phyloP scores from a whole-genome alignment of 768 basidiomycete species.

The Kwoniella newhampshirensis region DNA sequence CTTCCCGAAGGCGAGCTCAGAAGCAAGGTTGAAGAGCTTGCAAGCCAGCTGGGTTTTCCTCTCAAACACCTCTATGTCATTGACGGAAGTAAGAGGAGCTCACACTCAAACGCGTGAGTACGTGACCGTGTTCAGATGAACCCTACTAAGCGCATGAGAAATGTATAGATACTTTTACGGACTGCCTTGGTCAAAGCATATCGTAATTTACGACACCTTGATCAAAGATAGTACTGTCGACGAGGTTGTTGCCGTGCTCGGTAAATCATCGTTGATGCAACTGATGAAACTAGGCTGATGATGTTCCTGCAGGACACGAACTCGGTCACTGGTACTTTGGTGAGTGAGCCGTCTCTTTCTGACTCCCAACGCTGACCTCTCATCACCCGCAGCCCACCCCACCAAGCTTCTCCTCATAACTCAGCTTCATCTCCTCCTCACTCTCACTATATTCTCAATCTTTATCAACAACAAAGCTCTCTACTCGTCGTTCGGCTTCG shows the following conservation, averaged over 20 bases:
- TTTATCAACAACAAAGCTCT: slow-evolving; percentile 54
- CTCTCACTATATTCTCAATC: slow-evolving; percentile 56
- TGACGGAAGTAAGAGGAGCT: slow-evolving; percentile 91
- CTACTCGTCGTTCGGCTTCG: slow-evolving; percentile 52
- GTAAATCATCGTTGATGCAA: slow-evolving; percentile 29
- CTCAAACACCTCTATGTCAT: slow-evolving; percentile 93
- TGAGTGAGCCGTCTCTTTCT: slow-evolving; percentile 16
- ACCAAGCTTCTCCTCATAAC: slow-evolving; percentile 82
- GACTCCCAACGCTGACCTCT: slow-evolving; percentile 3
- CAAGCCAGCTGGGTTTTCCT: slow-evolving; percentile 82
- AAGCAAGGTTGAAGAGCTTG: slow-evolving; percentile 71
- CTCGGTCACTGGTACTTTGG: slow-evolving; percentile 92
- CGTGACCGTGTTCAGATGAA: not conserved
- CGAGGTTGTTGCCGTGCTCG: slow-evolving; percentile 95
- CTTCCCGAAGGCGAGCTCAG: slow-evolving; percentile 75
- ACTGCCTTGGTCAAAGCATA: slow-evolving; percentile 67
- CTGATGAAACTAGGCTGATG: not conserved
- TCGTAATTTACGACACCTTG: slow-evolving; percentile 94
- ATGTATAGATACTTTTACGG: slow-evolving; percentile 84
- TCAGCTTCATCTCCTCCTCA: slow-evolving; percentile 82
- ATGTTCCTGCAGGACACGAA: slow-evolving; percentile 67
- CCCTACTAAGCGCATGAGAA: not conserved
- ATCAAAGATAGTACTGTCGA: slow-evolving; percentile 86
- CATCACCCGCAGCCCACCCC: slow-evolving; percentile 77
- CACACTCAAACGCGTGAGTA: slow-evolving; percentile 75